Conservation (phyloP, 139 green algal genomes). For the Tetradesmus lagerheimii region DNA sequence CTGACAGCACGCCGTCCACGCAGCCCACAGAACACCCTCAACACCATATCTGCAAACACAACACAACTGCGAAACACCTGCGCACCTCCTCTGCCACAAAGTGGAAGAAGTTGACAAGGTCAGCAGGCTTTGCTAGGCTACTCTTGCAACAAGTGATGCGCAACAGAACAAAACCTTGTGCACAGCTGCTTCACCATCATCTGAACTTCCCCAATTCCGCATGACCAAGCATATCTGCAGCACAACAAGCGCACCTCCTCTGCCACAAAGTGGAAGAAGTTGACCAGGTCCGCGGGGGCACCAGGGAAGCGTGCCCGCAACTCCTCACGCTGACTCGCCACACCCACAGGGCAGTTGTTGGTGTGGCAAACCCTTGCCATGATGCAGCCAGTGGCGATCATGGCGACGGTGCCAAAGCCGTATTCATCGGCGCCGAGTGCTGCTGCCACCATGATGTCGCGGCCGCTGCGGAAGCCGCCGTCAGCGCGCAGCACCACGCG, state of each 20-base stretch:
- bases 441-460: slow-evolving; percentile 93
- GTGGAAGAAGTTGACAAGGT: slow-evolving; percentile 99
- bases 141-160: too few relatives aligned
- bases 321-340: slow-evolving; percentile 97
- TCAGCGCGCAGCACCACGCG: slow-evolving; percentile 95
- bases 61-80: not conserved
- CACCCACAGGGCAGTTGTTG: slow-evolving; percentile 99
- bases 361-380: slow-evolving; percentile 99
- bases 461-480: slow-evolving; percentile 93
- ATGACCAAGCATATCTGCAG: not conserved
- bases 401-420: slow-evolving; percentile 97
- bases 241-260: slow-evolving; percentile 82
- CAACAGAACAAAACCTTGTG: not conserved
- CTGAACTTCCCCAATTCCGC: not conserved
- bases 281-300: slow-evolving; percentile 92
- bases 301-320: slow-evolving; percentile 97
- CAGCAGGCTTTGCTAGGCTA: slow-evolving; percentile 58
- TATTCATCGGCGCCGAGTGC: slow-evolving; percentile 97
- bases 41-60: too few relatives aligned
- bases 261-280: slow-evolving; percentile 98
- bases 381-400: slow-evolving; percentile 99
- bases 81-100: slow-evolving; percentile 92
- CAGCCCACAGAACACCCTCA: too few relatives aligned
- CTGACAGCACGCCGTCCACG: too few relatives aligned
- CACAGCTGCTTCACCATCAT: slow-evolving; percentile 57